These are phyloP conservation scores for Gonapodya sp. DNA, from an alignment of 192 early-diverging fungal genomes.

Conservation along the genomic window DNA sequence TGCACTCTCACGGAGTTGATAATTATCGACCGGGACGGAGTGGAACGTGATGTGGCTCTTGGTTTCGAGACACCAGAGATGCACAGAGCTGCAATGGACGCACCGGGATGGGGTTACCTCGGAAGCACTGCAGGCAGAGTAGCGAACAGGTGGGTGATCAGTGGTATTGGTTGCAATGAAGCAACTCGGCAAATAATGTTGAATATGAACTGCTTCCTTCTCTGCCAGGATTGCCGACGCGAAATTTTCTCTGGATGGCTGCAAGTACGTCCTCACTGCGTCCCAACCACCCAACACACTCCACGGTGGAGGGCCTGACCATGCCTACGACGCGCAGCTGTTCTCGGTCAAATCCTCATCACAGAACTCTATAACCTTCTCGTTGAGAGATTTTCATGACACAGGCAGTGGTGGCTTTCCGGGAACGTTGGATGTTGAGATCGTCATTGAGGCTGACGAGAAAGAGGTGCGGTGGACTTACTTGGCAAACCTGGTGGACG, in stretches of 20 bases:
- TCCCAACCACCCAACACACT: slow-evolving; percentile 72
- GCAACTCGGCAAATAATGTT: neutral
- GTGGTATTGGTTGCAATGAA: slow-evolving; percentile 50
- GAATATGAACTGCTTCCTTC: neutral
- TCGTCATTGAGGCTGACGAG: slow-evolving; percentile 39
- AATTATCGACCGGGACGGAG: slow-evolving; percentile 39
- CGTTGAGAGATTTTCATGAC: slow-evolving; percentile 42
- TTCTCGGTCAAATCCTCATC: slow-evolving; percentile 40
- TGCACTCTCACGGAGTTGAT: slow-evolving; percentile 59
- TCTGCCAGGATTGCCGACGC: neutral
- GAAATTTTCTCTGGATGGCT: neutral
- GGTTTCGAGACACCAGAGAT: slow-evolving; percentile 50
- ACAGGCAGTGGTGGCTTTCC: slow-evolving; percentile 79
- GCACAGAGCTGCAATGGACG: slow-evolving; percentile 27
- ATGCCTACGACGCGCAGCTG: slow-evolving; percentile 60
- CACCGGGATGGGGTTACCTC: slow-evolving; percentile 52
- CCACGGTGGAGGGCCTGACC: slow-evolving; percentile 55
- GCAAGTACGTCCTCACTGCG: slow-evolving; percentile 37
- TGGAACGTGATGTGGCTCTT: slow-evolving; percentile 53
- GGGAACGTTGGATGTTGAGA: slow-evolving; percentile 43
- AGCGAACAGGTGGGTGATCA: slow-evolving; percentile 58
- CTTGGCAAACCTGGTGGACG: slow-evolving; percentile 14
- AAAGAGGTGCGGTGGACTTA: slow-evolving; percentile 12
- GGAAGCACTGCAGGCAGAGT: slow-evolving; percentile 66
- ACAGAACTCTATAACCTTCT: slow-evolving; percentile 38